Evolutionary conservation across 2,329 filamentous ascomycete species (phyloP).

Genomic region (Fusarium foetens): DNA sequence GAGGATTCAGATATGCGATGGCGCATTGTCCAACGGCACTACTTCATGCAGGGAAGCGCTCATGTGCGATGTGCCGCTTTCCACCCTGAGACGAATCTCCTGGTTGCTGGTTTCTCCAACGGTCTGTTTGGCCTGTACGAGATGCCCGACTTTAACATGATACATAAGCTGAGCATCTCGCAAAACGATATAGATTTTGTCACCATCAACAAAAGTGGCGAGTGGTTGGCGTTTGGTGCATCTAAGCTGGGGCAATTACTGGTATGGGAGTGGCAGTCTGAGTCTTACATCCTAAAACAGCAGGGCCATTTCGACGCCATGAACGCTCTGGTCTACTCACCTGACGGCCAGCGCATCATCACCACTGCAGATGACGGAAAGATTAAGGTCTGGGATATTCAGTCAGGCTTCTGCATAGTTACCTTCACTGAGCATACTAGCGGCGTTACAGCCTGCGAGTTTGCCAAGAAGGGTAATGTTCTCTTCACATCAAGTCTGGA

Average conservation of each 20-base stretch:
- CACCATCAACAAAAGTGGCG: slow-evolving; percentile 91
- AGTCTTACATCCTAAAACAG: slow-evolving; percentile 98
- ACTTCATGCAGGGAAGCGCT: slow-evolving; percentile 91
- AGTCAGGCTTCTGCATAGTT: slow-evolving; percentile 96
- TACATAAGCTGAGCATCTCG: slow-evolving; percentile 92
- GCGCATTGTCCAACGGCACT: slow-evolving; percentile 91
- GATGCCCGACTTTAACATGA: slow-evolving; percentile 93
- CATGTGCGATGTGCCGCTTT: slow-evolving; percentile 91
- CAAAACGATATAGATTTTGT: slow-evolving; percentile 97
- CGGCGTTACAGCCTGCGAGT: slow-evolving; percentile 93
- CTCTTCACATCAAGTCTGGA: slow-evolving; percentile 95
- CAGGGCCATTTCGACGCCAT: slow-evolving; percentile 97
- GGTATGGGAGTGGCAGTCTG: slow-evolving; percentile 99
- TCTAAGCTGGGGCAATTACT: slow-evolving; percentile 95
- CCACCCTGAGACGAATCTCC: slow-evolving; percentile 84
- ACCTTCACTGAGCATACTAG: slow-evolving; percentile 98
- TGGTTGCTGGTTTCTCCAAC: slow-evolving; percentile 97
- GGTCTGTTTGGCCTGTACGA: slow-evolving; percentile 95
- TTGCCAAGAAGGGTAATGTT: slow-evolving; percentile 94
- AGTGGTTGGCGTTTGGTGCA: slow-evolving; percentile 97
- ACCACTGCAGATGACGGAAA: slow-evolving; percentile 97
- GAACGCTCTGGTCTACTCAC: slow-evolving; percentile 92
- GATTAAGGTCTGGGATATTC: slow-evolving; percentile 97
- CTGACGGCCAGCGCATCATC: slow-evolving; percentile 91
- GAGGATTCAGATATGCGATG: slow-evolving; percentile 78